phyloP scores from a whole-genome alignment of 83 land plant genomes.

The Picea abies region DNA sequence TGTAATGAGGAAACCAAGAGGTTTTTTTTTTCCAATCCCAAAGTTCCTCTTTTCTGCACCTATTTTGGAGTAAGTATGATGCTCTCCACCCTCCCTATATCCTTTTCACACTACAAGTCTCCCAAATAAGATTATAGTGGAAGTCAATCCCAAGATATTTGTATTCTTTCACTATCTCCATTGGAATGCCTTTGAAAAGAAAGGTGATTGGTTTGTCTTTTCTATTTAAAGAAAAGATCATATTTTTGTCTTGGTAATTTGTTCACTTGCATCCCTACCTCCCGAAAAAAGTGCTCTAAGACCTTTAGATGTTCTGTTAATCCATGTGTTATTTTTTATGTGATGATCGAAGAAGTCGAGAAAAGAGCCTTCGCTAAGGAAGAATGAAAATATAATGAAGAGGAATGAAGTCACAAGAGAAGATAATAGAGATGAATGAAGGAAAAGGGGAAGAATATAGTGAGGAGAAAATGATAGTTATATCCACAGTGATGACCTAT shows the following conservation, averaged over 20 bases:
- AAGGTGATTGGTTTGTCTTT: background rate
- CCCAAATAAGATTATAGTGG: background rate
- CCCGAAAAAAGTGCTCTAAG: background rate
- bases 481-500: too few species aligned
- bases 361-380: too few species aligned
- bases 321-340: background rate
- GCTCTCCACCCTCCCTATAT: background rate
- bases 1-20: background rate
- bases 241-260: background rate
- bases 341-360: too few species aligned
- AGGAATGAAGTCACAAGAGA: too few species aligned
- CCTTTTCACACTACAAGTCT: background rate
- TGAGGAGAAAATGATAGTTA: too few species aligned
- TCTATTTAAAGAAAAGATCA: background rate
- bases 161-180: background rate
- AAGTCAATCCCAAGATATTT: background rate
- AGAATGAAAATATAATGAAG: too few species aligned
- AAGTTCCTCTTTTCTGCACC: background rate
- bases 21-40: background rate
- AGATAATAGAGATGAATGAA: too few species aligned
- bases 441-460: too few species aligned
- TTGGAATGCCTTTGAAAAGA: background rate
- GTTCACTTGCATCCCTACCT: background rate
- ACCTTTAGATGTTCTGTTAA: background rate
- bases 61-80: background rate